A percentile compares a stretch with the other conserved stretches of the same genome.
phyloP scores from a whole-genome alignment of 73 alveolate genomes.

The Breviolum minutum region DNA sequence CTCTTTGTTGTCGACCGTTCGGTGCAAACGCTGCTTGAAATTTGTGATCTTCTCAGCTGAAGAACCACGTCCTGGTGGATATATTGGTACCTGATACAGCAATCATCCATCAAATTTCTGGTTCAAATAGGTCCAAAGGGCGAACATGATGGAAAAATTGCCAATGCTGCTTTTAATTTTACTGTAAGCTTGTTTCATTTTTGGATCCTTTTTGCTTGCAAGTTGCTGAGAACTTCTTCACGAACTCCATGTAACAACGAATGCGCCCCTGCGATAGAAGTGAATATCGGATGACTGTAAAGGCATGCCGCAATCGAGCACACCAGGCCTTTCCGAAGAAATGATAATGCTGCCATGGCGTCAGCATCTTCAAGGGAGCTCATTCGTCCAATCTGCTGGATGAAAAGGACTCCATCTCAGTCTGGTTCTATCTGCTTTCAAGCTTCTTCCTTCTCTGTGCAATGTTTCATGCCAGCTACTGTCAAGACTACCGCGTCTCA shows the following conservation, averaged over 20 bases:
- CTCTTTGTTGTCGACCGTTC: constrained; percentile 40
- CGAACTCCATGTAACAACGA: background rate
- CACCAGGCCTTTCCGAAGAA: constrained; percentile 2
- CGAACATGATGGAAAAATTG: background rate
- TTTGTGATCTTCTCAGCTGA: background rate
- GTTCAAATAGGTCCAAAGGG: background rate
- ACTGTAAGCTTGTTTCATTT: background rate
- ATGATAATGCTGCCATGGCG: constrained; percentile 10
- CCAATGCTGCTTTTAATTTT: background rate
- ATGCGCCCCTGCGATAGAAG: background rate
- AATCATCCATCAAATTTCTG: background rate
- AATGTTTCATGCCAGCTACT: too few species aligned
- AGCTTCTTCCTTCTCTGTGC: too few species aligned
- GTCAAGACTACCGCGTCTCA: too few species aligned
- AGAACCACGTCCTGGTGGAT: background rate
- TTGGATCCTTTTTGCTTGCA: too few species aligned
- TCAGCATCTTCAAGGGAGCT: background rate
- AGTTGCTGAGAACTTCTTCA: background rate
- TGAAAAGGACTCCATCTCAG: too few species aligned
- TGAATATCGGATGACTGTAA: background rate
- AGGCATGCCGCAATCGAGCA: background rate
- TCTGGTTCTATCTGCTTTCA: too few species aligned
- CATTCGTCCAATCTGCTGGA: too few species aligned
- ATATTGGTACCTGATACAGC: background rate
- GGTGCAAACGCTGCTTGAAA: background rate